phyloP scores from a whole-genome alignment of 2,329 filamentous ascomycete genomes.

The Arthrobotrys iridis region DNA sequence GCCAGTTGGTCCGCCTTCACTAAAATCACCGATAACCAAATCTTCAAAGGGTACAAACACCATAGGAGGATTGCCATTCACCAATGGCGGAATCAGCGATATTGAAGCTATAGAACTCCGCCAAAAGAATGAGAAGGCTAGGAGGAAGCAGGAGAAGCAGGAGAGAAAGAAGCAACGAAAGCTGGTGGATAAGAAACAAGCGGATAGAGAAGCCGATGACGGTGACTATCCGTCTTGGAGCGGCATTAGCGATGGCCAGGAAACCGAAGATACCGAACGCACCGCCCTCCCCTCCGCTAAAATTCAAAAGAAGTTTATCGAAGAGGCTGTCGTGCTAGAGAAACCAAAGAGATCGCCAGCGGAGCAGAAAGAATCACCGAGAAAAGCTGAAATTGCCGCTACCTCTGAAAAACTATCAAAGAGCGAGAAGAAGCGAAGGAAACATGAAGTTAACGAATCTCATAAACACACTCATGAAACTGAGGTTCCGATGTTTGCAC shows the following conservation, averaged over 20 bases:
- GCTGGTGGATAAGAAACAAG: neutral
- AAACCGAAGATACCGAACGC: neutral
- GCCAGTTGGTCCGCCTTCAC: neutral
- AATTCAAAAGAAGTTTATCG: slow-evolving; percentile 17
- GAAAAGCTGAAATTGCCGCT: neutral
- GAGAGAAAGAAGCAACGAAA: slow-evolving; percentile 30
- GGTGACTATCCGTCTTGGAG: slow-evolving; percentile 50
- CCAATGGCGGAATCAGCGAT: slow-evolving; percentile 38
- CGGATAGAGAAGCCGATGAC: slow-evolving; percentile 19
- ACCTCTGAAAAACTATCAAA: neutral
- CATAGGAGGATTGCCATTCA: neutral
- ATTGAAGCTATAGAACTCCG: slow-evolving; percentile 45
- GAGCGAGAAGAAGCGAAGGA: slow-evolving; percentile 23
- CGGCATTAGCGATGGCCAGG: slow-evolving; percentile 28
- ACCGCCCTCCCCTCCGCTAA: neutral
- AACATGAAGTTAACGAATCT: neutral
- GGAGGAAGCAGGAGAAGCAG: slow-evolving; percentile 21
- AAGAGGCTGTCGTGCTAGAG: slow-evolving; percentile 34
- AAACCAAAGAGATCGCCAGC: neutral
- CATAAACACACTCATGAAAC: neutral
- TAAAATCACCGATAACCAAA: neutral
- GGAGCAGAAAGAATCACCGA: neutral
- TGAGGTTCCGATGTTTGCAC: neutral
- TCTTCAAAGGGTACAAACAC: neutral
- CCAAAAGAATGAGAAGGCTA: slow-evolving; percentile 49